Conservation (phyloP, 495 filamentous ascomycete genomes). For the Rhypophila decipiens region DNA sequence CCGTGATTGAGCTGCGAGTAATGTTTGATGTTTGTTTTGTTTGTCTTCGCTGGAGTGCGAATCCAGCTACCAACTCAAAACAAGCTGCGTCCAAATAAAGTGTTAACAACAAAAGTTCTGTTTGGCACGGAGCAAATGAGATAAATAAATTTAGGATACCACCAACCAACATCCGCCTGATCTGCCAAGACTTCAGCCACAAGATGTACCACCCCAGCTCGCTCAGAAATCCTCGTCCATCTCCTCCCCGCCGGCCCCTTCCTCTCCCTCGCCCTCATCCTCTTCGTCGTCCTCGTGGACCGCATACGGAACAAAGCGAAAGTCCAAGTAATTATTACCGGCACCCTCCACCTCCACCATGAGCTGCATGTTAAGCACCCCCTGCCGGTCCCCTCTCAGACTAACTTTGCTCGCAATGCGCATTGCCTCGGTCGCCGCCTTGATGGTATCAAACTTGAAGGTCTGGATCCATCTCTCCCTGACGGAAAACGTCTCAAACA, state of each 20-base stretch:
- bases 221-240: background rate
- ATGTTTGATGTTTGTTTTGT: too few species aligned
- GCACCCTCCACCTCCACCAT: slow-evolving; percentile 75
- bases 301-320: slow-evolving; percentile 45
- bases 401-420: slow-evolving; percentile 85
- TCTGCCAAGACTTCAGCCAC: too few species aligned
- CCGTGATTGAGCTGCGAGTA: too few species aligned
- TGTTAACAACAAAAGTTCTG: too few species aligned
- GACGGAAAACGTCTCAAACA: slow-evolving; percentile 73
- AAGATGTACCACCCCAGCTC: background rate
- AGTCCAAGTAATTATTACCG: slow-evolving; percentile 38
- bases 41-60: too few species aligned
- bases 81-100: too few species aligned
- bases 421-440: slow-evolving; percentile 81
- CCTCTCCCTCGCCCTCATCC: slow-evolving; percentile 12
- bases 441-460: slow-evolving; percentile 82
- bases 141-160: too few species aligned
- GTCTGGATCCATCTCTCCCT: slow-evolving; percentile 45
- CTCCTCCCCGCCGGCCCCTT: background rate
- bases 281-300: slow-evolving; percentile 33
- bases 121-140: too few species aligned
- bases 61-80: too few species aligned
- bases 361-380: slow-evolving; percentile 90
- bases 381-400: slow-evolving; percentile 76
- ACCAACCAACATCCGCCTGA: too few species aligned